Evolutionary conservation across 2,329 filamentous ascomycete species (phyloP).

Genomic region (Trichoderma sp.): DNA sequence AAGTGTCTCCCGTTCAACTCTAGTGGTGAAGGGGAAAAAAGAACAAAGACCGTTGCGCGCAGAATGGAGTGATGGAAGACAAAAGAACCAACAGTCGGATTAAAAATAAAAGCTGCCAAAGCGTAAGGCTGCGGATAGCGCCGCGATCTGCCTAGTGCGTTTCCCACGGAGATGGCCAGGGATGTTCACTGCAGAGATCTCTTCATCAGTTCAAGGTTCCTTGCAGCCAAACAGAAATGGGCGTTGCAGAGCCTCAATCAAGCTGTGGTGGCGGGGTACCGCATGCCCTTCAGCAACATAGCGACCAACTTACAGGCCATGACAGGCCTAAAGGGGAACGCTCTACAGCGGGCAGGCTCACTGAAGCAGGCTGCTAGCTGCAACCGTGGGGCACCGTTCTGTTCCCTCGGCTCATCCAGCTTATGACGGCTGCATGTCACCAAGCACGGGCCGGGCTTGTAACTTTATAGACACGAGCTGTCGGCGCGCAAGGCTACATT

Average conservation of each 20-base stretch:
- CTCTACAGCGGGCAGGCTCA: not conserved
- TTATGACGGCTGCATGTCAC: constrained; percentile 11
- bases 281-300: not conserved
- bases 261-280: not conserved
- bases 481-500: not conserved
- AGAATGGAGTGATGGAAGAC: not conserved
- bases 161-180: constrained; percentile 1
- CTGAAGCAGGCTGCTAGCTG: constrained; percentile 3
- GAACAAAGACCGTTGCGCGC: not conserved
- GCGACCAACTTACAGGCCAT: not conserved
- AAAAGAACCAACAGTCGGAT: constrained; percentile 2
- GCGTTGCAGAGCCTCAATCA: not conserved
- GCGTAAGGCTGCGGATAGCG: constrained; percentile 15
- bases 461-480: not conserved
- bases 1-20: not conserved
- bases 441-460: not conserved
- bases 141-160: constrained; percentile 16
- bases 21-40: not conserved
- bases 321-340: not conserved
- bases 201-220: not conserved
- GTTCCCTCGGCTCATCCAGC: constrained; percentile 10
- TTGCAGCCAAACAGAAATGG: not conserved
- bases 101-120: not conserved
- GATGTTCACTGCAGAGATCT: constrained; percentile 2
- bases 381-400: constrained; percentile 4